Percentiles rank a stretch among this genome's conserved stretches.
phyloP scores from a whole-genome alignment of 306 rosid genomes.

The Vicia sativa region DNA sequence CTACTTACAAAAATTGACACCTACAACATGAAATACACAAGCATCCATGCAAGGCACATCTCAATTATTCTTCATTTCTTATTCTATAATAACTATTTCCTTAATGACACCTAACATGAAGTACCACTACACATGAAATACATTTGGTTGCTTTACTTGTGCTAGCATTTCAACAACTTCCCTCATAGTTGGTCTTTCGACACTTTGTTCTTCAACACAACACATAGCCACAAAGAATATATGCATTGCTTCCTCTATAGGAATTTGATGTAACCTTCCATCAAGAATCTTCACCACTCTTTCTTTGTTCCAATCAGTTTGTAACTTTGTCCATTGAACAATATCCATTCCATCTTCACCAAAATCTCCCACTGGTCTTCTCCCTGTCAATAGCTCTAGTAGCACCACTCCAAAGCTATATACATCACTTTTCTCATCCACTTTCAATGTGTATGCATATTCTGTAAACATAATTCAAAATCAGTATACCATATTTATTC shows the following conservation, averaged over 20 bases:
- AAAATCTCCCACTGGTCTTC: slow-evolving; percentile 78
- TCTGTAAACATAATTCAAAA: slow-evolving; percentile 41
- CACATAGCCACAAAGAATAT: slow-evolving; percentile 82
- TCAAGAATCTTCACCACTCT: slow-evolving; percentile 67
- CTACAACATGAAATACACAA: slow-evolving; percentile 34
- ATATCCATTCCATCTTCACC: slow-evolving; percentile 91
- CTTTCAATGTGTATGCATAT: slow-evolving; percentile 88
- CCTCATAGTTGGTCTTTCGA: slow-evolving; percentile 93
- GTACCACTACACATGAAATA: slow-evolving; percentile 50
- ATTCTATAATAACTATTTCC: background rate
- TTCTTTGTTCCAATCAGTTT: slow-evolving; percentile 66
- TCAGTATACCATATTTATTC: slow-evolving; percentile 7
- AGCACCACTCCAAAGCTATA: slow-evolving; percentile 89
- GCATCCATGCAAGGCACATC: slow-evolving; percentile 34
- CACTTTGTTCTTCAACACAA: slow-evolving; percentile 80
- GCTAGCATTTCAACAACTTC: slow-evolving; percentile 92
- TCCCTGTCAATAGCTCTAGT: slow-evolving; percentile 71
- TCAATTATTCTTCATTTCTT: slow-evolving; percentile 1
- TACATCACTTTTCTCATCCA: slow-evolving; percentile 86
- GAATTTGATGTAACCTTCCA: slow-evolving; percentile 50
- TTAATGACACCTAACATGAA: slow-evolving; percentile 45
- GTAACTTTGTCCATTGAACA: slow-evolving; percentile 82
- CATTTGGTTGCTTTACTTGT: slow-evolving; percentile 72
- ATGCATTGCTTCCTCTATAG: slow-evolving; percentile 75
- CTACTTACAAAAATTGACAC: slow-evolving; percentile 34